A percentile compares a stretch with the other conserved stretches of the same genome.
Evolutionary conservation across 164 flowering plant species (phyloP).

Genomic region (Aristolochia californica): DNA sequence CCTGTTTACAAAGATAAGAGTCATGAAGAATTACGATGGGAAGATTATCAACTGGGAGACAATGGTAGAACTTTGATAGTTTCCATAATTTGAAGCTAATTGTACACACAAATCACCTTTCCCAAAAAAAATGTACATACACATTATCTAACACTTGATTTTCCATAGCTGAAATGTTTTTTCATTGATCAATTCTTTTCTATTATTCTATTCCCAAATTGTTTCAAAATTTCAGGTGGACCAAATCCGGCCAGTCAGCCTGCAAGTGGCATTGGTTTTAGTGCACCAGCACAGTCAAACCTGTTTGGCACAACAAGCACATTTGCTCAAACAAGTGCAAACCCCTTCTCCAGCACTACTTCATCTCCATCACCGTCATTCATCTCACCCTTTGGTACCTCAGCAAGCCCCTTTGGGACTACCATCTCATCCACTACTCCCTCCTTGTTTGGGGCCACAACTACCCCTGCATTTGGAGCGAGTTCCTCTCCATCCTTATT

Average conservation of each 20-base stretch:
- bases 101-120: background rate
- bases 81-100: background rate
- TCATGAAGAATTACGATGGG: constrained; percentile 98
- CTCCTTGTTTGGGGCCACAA: constrained; percentile 38
- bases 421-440: constrained; percentile 39
- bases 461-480: constrained; percentile 46
- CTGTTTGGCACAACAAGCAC: constrained; percentile 42
- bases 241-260: constrained; percentile 69
- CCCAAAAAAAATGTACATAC: background rate
- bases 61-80: constrained; percentile 38
- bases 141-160: background rate
- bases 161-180: too few relatives aligned
- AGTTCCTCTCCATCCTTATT: constrained; percentile 45
- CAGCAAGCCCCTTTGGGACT: constrained; percentile 48
- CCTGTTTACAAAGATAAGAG: constrained; percentile 85
- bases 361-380: constrained; percentile 45
- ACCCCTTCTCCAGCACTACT: constrained; percentile 48
- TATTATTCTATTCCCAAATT: background rate
- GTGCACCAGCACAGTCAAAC: constrained; percentile 29
- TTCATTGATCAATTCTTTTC: too few relatives aligned
- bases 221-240: constrained; percentile 49
- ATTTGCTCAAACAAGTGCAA: constrained; percentile 57
- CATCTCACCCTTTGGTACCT: constrained; percentile 40
- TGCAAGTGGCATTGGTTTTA: constrained; percentile 36
- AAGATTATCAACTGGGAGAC: constrained; percentile 88